A percentile compares a stretch with the other conserved stretches of the same genome.
These are phyloP conservation scores for Fusarium sarcochroum DNA, from an alignment of 2,329 filamentous ascomycete genomes.

Conservation along the genomic window DNA sequence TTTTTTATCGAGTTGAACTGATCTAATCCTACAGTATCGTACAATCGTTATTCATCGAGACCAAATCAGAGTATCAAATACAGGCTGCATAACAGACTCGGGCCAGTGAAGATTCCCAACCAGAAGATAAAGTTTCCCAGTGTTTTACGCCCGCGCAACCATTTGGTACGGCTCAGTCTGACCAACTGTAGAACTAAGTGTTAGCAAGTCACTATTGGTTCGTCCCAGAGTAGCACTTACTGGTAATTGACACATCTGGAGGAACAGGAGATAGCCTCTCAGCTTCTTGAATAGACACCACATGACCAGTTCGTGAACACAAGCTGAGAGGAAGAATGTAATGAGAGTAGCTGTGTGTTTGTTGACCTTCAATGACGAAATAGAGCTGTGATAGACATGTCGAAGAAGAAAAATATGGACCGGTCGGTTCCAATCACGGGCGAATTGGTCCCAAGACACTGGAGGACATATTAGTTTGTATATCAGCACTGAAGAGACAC, in stretches of 20 bases:
- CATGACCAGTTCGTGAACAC: conserved; percentile 84
- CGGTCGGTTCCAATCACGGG: conserved; percentile 82
- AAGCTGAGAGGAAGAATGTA: conserved; percentile 79
- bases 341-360: conserved; percentile 80
- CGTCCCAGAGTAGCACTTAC: conserved; percentile 50
- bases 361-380: conserved; percentile 78
- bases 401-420: conserved; percentile 84
- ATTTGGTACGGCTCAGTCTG: conserved; percentile 74
- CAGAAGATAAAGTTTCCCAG: conserved; percentile 84
- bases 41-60: too few species aligned
- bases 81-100: conserved; percentile 74
- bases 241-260: conserved; percentile 82
- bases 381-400: conserved; percentile 84
- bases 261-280: conserved; percentile 78
- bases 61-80: conserved; percentile 68
- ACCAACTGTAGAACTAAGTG: conserved; percentile 64
- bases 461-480: conserved; percentile 8
- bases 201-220: conserved; percentile 7
- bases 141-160: conserved; percentile 72
- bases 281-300: conserved; percentile 85
- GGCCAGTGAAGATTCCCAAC: conserved; percentile 83
- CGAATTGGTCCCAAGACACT: conserved; percentile 82
- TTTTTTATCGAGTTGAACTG: background rate
- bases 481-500: background rate
- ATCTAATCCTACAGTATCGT: background rate